A percentile compares a stretch with the other conserved stretches of the same genome.
These are phyloP conservation scores for Apiospora malaysiana DNA, from an alignment of 2,329 filamentous ascomycete genomes.

Conservation along the genomic window DNA sequence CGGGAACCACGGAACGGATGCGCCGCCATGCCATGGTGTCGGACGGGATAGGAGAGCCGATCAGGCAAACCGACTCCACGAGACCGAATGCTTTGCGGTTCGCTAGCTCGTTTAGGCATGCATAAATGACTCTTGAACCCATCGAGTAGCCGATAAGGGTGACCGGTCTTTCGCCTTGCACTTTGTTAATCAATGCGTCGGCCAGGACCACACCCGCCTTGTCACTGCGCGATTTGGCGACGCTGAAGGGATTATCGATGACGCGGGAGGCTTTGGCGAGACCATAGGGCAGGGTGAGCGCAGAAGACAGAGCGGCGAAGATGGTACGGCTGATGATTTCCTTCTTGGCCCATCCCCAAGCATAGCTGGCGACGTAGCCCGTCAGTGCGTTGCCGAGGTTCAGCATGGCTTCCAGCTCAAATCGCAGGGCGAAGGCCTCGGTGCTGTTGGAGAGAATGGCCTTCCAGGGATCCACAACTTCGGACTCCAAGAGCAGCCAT, in stretches of 20 bases:
- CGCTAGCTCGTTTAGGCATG: conserved; percentile 78
- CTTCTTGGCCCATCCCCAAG: conserved; percentile 75
- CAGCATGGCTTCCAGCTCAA: conserved; percentile 78
- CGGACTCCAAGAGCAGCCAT: conserved; percentile 76
- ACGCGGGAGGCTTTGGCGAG: conserved; percentile 73
- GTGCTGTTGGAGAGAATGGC: conserved; percentile 69
- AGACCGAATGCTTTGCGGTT: conserved; percentile 82
- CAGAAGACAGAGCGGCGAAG: conserved; percentile 62
- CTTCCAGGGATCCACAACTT: conserved; percentile 78
- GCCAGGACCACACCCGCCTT: conserved; percentile 75
- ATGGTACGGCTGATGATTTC: conserved; percentile 57
- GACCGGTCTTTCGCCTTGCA: conserved; percentile 82
- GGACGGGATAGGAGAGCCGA: conserved; percentile 81
- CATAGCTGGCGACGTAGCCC: conserved; percentile 77
- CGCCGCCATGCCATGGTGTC: conserved; percentile 76
- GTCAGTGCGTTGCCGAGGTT: conserved; percentile 82
- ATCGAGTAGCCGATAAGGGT: conserved; percentile 83
- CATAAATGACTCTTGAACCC: conserved; percentile 81
- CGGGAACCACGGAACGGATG: conserved; percentile 79
- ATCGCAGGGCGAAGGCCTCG: conserved; percentile 84
- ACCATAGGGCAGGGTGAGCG: conserved; percentile 63
- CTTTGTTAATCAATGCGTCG: conserved; percentile 81
- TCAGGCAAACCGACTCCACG: conserved; percentile 81
- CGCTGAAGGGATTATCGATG: conserved; percentile 82
- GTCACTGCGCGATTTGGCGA: conserved; percentile 79